These are phyloP conservation scores for Bryoglossum gracile DNA, from an alignment of 495 filamentous ascomycete genomes.

Conservation along the genomic window DNA sequence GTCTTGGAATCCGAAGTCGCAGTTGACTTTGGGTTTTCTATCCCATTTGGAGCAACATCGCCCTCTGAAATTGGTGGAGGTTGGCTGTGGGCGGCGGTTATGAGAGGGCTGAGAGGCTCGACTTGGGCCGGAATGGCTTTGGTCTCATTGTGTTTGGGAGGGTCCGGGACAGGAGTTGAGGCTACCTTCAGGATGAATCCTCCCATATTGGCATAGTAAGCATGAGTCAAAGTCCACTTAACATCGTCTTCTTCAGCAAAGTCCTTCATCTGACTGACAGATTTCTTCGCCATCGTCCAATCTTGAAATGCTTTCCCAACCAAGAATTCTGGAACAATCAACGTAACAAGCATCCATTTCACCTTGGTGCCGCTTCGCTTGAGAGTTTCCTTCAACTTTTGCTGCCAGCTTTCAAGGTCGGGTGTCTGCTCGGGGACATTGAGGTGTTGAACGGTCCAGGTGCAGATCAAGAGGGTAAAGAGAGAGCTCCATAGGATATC, in stretches of 20 bases:
- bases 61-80: neutral
- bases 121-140: neutral
- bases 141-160: neutral
- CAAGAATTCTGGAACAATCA: constrained; percentile 24
- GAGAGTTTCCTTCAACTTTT: neutral
- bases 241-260: neutral
- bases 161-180: too few species aligned
- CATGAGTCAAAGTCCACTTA: constrained; percentile 28
- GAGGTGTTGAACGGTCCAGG: constrained; percentile 27
- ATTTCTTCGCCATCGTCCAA: constrained; percentile 3
- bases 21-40: too few species aligned
- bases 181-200: constrained; percentile 28
- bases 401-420: neutral
- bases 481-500: constrained; percentile 14
- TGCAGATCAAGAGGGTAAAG: constrained; percentile 24
- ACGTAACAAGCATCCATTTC: constrained; percentile 20
- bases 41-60: too few species aligned
- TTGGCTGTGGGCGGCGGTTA: neutral
- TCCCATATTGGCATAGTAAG: constrained; percentile 35
- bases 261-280: neutral
- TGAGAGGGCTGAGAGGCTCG: too few species aligned
- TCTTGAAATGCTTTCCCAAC: constrained; percentile 16
- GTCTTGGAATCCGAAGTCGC: too few species aligned
- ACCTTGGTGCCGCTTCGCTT: constrained; percentile 12
- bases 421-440: constrained; percentile 1